Conservation (phyloP, 1,139 yeast species). For the Sugiyamaella grinbergsii region DNA sequence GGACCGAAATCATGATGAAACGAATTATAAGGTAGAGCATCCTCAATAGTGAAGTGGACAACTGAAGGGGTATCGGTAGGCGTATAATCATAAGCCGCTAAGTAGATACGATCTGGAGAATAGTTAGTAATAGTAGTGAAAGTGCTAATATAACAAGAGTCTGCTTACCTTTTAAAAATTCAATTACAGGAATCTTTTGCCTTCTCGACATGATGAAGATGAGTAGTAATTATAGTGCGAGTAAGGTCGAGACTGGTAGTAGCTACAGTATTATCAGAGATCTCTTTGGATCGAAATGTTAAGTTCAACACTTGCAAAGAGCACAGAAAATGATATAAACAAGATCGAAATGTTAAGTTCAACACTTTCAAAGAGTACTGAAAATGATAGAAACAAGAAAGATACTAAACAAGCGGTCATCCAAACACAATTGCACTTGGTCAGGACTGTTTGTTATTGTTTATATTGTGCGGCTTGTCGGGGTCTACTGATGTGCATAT, state of each 20-base stretch:
- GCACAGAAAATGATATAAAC: too few relatives aligned
- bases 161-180: constrained; percentile 43
- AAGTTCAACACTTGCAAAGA: too few relatives aligned
- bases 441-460: constrained; percentile 16
- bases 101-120: constrained; percentile 69
- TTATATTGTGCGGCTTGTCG: constrained; percentile 18
- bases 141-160: background rate
- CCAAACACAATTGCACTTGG: background rate
- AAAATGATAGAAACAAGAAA: background rate
- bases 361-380: too few relatives aligned
- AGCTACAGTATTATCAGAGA: too few relatives aligned
- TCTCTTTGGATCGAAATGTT: too few relatives aligned
- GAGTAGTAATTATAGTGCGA: background rate
- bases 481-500: constrained; percentile 12
- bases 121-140: background rate
- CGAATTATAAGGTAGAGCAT: constrained; percentile 84
- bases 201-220: constrained; percentile 20
- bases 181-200: constrained; percentile 41
- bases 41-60: constrained; percentile 90
- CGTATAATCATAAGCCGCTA: constrained; percentile 81
- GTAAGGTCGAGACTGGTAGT: background rate
- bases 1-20: constrained; percentile 98
- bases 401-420: background rate
- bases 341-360: too few relatives aligned
- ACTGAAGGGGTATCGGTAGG: constrained; percentile 77